Base-by-base conservation (phyloP, 129 eudicot genomes). In the Smallanthus sonchifolius region DNA sequence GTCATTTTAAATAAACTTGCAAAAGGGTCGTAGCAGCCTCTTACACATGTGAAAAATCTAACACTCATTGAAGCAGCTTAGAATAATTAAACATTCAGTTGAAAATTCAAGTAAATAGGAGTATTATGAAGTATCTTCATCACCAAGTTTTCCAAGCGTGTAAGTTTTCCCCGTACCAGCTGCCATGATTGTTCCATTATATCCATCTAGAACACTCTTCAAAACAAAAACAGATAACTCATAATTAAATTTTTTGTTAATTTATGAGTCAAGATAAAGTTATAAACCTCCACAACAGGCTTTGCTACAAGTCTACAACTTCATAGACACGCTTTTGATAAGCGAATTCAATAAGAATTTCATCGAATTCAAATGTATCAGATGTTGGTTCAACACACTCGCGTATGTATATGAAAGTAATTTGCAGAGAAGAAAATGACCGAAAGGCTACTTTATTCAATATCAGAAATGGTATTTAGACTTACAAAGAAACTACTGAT, bases 261-360 rank as follows among this genome's bases (percentile, higher is more conserved):
- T 19, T n/a, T 7, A 38, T 10, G 4, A 37, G 15, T 39, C 11
- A 63, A 14, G 43, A 57, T 15, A 5, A 15, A 28, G 14, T 14
- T 34, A 28, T 61, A 63, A 70, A 90, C 98, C 96, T 93, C 98
- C 37, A 93, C 97, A 38, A 93, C 98, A 42, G 98, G 98, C 79
- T 93, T 93, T 59, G 98, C 98, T 70, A 93, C n/a, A n/a, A n/a
- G n/a, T n/a, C n/a, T n/a, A n/a, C 98, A 42, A 84, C 98, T 88
- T 93, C 97, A 38, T 90, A 93, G 39, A 93, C 98, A 40, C 98
- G 97, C 83, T 93, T 93, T 75, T 93, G 98, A n/a, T 97, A 93
- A 52, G 98, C 90, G 72, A 93, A 93, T 70, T 93, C 98, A 4
- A 97, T 93, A 45, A 93, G 88, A 72, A 93, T 96, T 85, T 93